Conservation (phyloP, 2,329 filamentous ascomycete genomes). For the Colletotrichum gloeosporioides region DNA sequence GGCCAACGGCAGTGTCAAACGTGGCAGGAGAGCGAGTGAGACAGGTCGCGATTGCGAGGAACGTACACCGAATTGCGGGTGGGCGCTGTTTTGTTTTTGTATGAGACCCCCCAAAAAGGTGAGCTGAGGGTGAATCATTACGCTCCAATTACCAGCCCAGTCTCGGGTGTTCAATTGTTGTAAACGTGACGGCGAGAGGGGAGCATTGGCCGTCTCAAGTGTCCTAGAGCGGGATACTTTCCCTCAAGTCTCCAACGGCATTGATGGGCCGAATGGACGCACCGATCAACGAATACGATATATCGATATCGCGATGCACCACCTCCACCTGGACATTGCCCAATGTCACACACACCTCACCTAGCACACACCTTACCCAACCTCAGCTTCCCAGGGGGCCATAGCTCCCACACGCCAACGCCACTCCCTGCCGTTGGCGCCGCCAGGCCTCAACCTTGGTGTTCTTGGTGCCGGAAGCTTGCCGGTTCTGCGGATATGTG, state of each 20-base stretch:
- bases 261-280: not conserved
- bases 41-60: not conserved
- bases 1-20: not conserved
- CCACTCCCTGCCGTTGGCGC: not conserved
- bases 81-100: not conserved
- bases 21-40: not conserved
- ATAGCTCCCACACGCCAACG: not conserved
- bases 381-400: not conserved
- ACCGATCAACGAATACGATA: not conserved
- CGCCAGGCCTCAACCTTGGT: not conserved
- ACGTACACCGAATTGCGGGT: not conserved
- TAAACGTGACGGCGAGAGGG: not conserved
- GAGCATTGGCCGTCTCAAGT: not conserved
- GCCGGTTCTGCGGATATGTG: not conserved
- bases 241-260: not conserved
- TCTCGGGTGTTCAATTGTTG: not conserved
- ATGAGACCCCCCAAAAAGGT: not conserved
- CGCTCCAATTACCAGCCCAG: not conserved
- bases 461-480: not conserved
- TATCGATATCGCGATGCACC: not conserved
- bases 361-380: not conserved
- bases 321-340: not conserved
- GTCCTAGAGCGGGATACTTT: not conserved
- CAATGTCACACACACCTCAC: not conserved
- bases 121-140: not conserved